phyloP scores from a whole-genome alignment of 2,329 filamentous ascomycete species.

The Orbilia blumenaviensis region DNA sequence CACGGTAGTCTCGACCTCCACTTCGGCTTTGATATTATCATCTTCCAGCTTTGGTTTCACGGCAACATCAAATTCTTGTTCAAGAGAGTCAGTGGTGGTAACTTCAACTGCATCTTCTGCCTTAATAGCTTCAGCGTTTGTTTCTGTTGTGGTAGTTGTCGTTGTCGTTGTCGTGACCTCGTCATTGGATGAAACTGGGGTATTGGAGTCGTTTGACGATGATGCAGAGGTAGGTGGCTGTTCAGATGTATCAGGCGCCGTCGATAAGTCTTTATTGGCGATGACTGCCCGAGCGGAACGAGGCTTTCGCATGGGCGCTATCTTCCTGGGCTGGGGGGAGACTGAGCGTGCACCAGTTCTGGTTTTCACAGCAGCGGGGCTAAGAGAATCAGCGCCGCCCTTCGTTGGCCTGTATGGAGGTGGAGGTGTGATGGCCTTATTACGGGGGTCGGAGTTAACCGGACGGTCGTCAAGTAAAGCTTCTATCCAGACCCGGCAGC shows the following conservation, averaged over 20 bases:
- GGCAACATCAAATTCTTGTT: constrained; percentile 55
- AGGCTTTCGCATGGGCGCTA: constrained; percentile 65
- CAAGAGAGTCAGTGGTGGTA: constrained; percentile 52
- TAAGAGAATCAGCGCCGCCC: constrained; percentile 57
- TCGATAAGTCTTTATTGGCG: constrained; percentile 60
- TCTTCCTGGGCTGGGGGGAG: constrained; percentile 65
- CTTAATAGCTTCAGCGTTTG: background rate
- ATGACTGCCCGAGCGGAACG: constrained; percentile 63
- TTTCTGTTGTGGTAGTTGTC: constrained; percentile 56
- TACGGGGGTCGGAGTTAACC: constrained; percentile 69
- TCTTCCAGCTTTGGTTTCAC: constrained; percentile 65
- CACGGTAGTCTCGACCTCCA: constrained; percentile 56
- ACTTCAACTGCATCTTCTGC: constrained; percentile 56
- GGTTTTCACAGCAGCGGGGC: constrained; percentile 60
- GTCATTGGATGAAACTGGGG: constrained; percentile 61
- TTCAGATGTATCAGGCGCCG: constrained; percentile 58
- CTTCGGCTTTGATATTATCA: constrained; percentile 63
- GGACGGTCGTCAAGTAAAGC: constrained; percentile 90
- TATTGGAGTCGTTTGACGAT: constrained; percentile 68
- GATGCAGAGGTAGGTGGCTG: constrained; percentile 60
- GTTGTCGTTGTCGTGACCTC: constrained; percentile 60
- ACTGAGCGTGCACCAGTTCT: constrained; percentile 69
- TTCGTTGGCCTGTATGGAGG: constrained; percentile 66
- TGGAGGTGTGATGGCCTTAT: constrained; percentile 80
- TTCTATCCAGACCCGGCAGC: constrained; percentile 77